These are phyloP conservation scores for Colletotrichum nymphaeae DNA, from an alignment of 2,329 filamentous ascomycete genomes.

Conservation along the genomic window DNA sequence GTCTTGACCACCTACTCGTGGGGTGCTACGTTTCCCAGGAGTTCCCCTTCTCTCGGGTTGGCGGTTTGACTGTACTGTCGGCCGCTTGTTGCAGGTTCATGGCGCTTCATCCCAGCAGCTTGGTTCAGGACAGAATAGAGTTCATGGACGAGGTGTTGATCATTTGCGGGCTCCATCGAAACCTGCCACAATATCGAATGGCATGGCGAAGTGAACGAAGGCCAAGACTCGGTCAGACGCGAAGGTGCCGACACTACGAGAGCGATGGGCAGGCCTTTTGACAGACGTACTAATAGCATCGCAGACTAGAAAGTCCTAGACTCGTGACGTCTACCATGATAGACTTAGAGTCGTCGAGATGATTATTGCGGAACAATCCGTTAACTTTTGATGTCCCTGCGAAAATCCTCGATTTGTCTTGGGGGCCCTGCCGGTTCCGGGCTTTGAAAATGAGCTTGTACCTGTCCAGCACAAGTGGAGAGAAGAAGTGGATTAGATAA, in stretches of 20 bases:
- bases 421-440: not conserved
- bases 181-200: not conserved
- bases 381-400: not conserved
- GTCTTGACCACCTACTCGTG: not conserved
- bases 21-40: not conserved
- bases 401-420: not conserved
- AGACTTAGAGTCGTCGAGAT: not conserved
- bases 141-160: not conserved
- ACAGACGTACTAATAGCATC: not conserved
- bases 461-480: constrained; percentile 4
- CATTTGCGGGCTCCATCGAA: not conserved
- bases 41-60: not conserved
- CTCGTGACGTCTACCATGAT: not conserved
- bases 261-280: not conserved
- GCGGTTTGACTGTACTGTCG: not conserved
- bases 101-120: constrained; percentile 25
- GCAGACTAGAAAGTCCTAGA: no score
- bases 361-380: not conserved
- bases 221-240: not conserved
- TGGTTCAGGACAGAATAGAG: constrained; percentile 26
- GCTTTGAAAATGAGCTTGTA: constrained; percentile 11
- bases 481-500: not conserved
- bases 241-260: not conserved
- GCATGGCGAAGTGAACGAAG: not conserved
- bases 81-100: constrained; percentile 11